These are phyloP conservation scores for Cercospora zeina DNA, from an alignment of 2,329 filamentous ascomycete genomes.

Conservation along the genomic window DNA sequence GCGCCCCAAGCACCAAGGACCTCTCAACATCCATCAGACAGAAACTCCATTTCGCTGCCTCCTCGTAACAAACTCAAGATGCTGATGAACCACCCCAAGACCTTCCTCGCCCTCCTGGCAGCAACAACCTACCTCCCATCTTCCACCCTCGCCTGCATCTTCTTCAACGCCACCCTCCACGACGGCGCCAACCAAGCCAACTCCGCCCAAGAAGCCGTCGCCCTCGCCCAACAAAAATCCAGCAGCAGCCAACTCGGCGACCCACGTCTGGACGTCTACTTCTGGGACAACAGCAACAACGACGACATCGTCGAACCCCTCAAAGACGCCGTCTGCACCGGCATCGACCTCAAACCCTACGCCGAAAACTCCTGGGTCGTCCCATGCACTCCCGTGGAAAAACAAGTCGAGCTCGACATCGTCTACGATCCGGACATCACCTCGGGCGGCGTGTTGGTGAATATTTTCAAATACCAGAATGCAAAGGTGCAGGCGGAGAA, in stretches of 20 bases:
- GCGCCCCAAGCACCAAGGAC: background rate
- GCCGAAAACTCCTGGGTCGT: slow-evolving; percentile 21
- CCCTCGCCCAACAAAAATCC: slow-evolving; percentile 8
- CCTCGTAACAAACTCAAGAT: background rate
- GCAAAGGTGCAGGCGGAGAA: slow-evolving; percentile 12
- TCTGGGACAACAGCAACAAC: slow-evolving; percentile 26
- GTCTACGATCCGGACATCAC: slow-evolving; percentile 22
- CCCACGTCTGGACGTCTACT: slow-evolving; percentile 16
- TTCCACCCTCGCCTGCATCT: slow-evolving; percentile 20
- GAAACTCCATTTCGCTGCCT: background rate
- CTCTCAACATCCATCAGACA: background rate
- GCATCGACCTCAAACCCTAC: slow-evolving; percentile 21
- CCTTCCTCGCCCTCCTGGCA: slow-evolving; percentile 11
- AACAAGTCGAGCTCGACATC: slow-evolving; percentile 21
- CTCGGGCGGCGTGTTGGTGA: slow-evolving; percentile 15
- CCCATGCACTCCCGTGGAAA: slow-evolving; percentile 15
- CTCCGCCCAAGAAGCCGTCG: slow-evolving; percentile 16
- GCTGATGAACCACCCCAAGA: background rate
- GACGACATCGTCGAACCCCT: slow-evolving; percentile 20
- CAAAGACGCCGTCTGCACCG: slow-evolving; percentile 22
- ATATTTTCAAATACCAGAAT: slow-evolving; percentile 23
- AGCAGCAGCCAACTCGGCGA: slow-evolving; percentile 1
- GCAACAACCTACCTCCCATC: slow-evolving; percentile 16
- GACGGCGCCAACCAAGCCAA: slow-evolving; percentile 14
- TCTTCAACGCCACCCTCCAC: slow-evolving; percentile 27